Evolutionary conservation across 202 grass and related monocot species (phyloP).

Genomic region (Eragrostis tef): DNA sequence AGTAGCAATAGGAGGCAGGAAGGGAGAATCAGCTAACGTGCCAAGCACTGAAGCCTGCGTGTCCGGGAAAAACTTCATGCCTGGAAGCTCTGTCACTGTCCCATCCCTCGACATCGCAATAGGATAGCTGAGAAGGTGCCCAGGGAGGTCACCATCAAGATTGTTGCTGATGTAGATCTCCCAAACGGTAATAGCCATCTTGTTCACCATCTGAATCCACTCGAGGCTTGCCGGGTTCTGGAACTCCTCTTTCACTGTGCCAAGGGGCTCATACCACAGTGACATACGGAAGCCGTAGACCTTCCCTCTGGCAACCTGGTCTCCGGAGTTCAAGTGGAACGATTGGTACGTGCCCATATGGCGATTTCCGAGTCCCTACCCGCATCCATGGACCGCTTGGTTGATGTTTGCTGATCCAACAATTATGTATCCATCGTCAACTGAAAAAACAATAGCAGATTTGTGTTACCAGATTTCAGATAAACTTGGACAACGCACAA

Average conservation of each 20-base stretch:
- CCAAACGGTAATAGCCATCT: background rate
- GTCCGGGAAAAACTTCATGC: background rate
- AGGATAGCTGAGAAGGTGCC: background rate
- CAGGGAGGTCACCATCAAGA: background rate
- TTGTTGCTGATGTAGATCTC: background rate
- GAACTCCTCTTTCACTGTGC: background rate
- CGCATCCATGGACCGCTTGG: background rate
- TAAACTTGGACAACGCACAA: no score
- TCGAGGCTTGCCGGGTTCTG: background rate
- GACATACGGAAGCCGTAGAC: constrained; percentile 9
- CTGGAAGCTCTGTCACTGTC: background rate
- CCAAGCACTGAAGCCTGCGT: background rate
- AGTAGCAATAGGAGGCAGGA: no score
- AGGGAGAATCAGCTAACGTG: background rate
- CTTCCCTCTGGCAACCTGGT: background rate
- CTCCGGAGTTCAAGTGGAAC: background rate
- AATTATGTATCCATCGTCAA: constrained; percentile 15
- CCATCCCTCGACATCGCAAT: background rate
- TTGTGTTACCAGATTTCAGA: no score
- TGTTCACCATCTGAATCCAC: background rate
- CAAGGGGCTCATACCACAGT: constrained; percentile 16
- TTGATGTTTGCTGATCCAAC: constrained; percentile 11
- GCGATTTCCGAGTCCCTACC: background rate
- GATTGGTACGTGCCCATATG: constrained; percentile 13
- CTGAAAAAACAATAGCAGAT: background rate